Evolutionary conservation across 305 asterid genomes (phyloP), one percentile per base, ranked within the genome.

Genomic region (Solanum hybrid): DNA sequence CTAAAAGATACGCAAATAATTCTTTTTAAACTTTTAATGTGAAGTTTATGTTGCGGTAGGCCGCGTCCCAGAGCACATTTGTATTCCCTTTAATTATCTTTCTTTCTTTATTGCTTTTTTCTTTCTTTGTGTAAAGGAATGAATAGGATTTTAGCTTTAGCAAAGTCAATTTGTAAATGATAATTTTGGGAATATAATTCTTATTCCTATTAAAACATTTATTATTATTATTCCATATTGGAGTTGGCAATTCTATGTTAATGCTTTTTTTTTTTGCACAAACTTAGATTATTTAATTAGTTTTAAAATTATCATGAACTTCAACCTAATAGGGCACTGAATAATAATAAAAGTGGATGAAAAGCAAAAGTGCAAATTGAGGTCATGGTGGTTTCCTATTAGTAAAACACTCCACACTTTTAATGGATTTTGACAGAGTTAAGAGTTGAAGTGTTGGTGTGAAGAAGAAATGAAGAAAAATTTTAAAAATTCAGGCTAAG

Each of bases 131-230:
- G 87, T 87, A 86, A 75, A 86, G 87, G 7, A 80, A 90, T 76
- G 86, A 74, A 39, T 12, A 13, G 22, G 64, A 87, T 39, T 57
- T 18, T 74, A 71, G 89, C 91, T 89, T 91, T 91, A 37, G 3
- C 12, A 71, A 26, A 90, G 93, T 91, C 91, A 86, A 92, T 73
- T 16, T 18, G 74, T 89, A 87, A 91, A 91, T 92, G 77, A 93
- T 92, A 37, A 83, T 88, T 90, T 78, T 76, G 28, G 40, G 89
- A 51, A 83, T 83, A 83, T 83, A 83, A 46, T 83, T n/a, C 74
- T 71, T 67, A 14, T 13, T 83, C 40, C 74, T 29, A 29, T 83
- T 46, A 77, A 29, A 46, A 75, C 67, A 71, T 5, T 40, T 89
- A 42, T 22, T 78, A 78, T 35, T 76, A 76, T 8, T 74, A 74